Evolutionary conservation across 2,329 filamentous ascomycete genomes (phyloP).

Genomic region (Cryphonectria japonica): DNA sequence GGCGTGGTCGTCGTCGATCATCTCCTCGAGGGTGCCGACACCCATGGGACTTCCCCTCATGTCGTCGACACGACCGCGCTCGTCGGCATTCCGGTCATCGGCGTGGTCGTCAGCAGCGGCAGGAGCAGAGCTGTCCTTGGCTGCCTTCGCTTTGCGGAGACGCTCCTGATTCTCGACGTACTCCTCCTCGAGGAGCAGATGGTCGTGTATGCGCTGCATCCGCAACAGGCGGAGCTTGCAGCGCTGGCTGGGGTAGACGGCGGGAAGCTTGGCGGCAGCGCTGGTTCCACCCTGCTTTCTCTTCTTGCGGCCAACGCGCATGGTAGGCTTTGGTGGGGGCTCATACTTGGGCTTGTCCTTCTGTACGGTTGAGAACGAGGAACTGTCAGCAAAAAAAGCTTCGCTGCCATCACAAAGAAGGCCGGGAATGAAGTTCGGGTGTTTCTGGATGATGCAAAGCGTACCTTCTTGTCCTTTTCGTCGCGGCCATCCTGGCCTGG

Average conservation of each 20-base stretch:
- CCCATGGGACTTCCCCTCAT: slow-evolving; percentile 99
- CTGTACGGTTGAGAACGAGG: slow-evolving; percentile 49
- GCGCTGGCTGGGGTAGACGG: slow-evolving; percentile 91
- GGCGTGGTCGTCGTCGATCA: slow-evolving; percentile 98
- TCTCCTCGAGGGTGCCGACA: slow-evolving; percentile 94
- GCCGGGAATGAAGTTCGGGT: slow-evolving; percentile 22
- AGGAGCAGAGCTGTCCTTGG: slow-evolving; percentile 68
- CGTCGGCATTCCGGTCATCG: slow-evolving; percentile 86
- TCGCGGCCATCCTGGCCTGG: slow-evolving; percentile 73
- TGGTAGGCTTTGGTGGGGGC: slow-evolving; percentile 94
- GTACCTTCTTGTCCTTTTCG: slow-evolving; percentile 92
- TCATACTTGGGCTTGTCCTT: slow-evolving; percentile 99
- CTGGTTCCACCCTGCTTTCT: slow-evolving; percentile 92
- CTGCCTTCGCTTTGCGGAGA: slow-evolving; percentile 86
- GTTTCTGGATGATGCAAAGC: slow-evolving; percentile 25
- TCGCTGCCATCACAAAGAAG: background rate
- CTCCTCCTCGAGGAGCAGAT: slow-evolving; percentile 94
- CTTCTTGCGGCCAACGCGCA: slow-evolving; percentile 97
- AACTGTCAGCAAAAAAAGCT: slow-evolving; percentile 17
- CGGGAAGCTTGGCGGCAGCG: slow-evolving; percentile 91
- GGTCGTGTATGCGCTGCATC: slow-evolving; percentile 98
- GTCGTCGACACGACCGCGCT: slow-evolving; percentile 92
- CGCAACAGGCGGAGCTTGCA: slow-evolving; percentile 96
- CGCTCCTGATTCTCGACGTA: slow-evolving; percentile 99
- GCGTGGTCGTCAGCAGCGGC: slow-evolving; percentile 70